phyloP scores from a whole-genome alignment of 371 early-diverging fungal genomes.

The Rhizopus delemar region DNA sequence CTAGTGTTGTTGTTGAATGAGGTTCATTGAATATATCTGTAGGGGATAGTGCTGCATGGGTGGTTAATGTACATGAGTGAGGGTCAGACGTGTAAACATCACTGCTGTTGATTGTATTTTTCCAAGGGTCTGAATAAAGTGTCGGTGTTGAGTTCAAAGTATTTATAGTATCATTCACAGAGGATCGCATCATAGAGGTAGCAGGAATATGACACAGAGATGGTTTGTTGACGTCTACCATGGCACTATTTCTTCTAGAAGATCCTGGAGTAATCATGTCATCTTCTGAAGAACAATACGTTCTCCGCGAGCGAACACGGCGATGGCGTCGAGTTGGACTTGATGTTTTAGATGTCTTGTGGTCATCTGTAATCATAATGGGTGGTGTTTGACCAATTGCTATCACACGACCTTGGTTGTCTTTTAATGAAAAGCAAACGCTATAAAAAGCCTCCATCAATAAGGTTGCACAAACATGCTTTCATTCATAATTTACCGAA shows the following conservation, averaged over 20 bases:
- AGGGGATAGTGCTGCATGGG: too few relatives aligned
- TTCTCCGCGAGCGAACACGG: constrained; percentile 1
- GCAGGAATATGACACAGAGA: too few relatives aligned
- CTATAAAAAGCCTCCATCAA: constrained; percentile 21
- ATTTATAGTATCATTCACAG: not conserved
- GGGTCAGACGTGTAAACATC: too few relatives aligned
- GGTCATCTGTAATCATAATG: constrained; percentile 94
- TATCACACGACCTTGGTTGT: constrained; percentile 60
- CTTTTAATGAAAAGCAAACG: constrained; percentile 70
- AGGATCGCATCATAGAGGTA: constrained; percentile 3
- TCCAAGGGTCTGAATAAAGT: not conserved
- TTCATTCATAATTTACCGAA: constrained; percentile 46
- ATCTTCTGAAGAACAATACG: not conserved
- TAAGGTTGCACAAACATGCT: constrained; percentile 2
- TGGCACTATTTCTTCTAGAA: constrained; percentile 19
- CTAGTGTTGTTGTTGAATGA: not conserved
- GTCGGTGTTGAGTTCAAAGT: not conserved
- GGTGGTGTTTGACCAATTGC: constrained; percentile 85
- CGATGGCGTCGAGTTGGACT: not conserved
- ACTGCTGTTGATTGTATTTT: not conserved
- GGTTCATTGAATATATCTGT: not conserved
- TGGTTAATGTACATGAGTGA: too few relatives aligned
- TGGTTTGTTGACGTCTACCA: not conserved
- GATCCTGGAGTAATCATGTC: constrained; percentile 21
- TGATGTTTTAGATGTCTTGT: constrained; percentile 69